phyloP scores from a whole-genome alignment of 2,329 filamentous ascomycete genomes.

The Escovopsis sp. region DNA sequence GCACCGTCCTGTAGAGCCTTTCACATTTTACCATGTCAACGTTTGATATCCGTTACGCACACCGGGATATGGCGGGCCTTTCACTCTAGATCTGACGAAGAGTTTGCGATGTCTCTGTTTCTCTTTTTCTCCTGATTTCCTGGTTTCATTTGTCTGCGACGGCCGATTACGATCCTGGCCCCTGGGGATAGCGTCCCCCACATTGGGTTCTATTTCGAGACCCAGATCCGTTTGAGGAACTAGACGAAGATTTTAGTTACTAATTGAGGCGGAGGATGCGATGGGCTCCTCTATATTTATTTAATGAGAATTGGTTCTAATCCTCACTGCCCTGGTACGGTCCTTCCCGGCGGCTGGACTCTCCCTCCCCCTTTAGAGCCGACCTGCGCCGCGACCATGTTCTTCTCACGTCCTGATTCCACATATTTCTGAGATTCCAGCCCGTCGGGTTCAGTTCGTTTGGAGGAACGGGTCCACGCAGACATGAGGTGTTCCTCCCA shows the following conservation, averaged over 20 bases:
- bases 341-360: no score
- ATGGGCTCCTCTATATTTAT: conserved; percentile 2
- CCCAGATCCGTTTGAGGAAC: neutral
- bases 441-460: no score
- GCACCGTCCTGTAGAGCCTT: conserved; percentile 47
- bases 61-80: conserved; percentile 1
- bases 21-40: neutral
- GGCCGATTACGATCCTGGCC: conserved; percentile 4
- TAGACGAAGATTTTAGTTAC: conserved; percentile 3
- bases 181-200: conserved; percentile 4
- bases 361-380: no score
- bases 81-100: conserved; percentile 1
- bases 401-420: no score
- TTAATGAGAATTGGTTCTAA: conserved; percentile 3
- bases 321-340: neutral
- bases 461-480: no score
- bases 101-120: conserved; percentile 1
- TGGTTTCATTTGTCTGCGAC: neutral
- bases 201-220: conserved; percentile 4
- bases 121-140: neutral
- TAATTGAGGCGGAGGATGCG: conserved; percentile 3
- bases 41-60: conserved; percentile 3
- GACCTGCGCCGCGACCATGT: no score
- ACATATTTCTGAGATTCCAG: no score
- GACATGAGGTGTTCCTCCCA: no score